Percentiles rank a stretch among this genome's conserved stretches.
Conservation (phyloP, 192 early-diverging fungal genomes). For the Backusella psychrophila region DNA sequence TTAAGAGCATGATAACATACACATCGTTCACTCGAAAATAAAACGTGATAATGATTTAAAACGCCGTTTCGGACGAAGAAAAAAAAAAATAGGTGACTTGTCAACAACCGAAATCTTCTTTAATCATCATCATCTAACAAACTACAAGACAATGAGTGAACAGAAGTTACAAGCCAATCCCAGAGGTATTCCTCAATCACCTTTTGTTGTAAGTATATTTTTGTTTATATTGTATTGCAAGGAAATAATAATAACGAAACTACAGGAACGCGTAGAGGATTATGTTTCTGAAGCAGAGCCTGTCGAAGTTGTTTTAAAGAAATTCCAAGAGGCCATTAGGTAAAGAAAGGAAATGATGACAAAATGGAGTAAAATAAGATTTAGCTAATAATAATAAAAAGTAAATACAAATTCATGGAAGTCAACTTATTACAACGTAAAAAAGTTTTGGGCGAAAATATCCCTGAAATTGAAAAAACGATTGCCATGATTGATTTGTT, state of each 20-base stretch:
- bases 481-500: slow-evolving; percentile 84
- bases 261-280: slow-evolving; percentile 83
- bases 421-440: slow-evolving; percentile 83
- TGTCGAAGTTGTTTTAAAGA: slow-evolving; percentile 82
- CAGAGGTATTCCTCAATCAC: slow-evolving; percentile 92
- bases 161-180: slow-evolving; percentile 76
- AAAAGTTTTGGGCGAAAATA: slow-evolving; percentile 82
- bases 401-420: slow-evolving; percentile 99
- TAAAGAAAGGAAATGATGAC: slow-evolving; percentile 29
- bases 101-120: not conserved
- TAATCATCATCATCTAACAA: not conserved
- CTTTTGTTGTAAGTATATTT: slow-evolving; percentile 75
- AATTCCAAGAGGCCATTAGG: slow-evolving; percentile 90
- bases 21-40: too few relatives aligned
- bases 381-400: slow-evolving; percentile 27
- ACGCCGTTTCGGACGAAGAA: too few relatives aligned
- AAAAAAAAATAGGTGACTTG: too few relatives aligned
- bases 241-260: not conserved
- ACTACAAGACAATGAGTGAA: slow-evolving; percentile 7
- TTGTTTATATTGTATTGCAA: not conserved
- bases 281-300: slow-evolving; percentile 72
- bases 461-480: slow-evolving; percentile 96
- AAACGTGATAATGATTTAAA: too few relatives aligned
- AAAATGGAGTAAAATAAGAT: not conserved
- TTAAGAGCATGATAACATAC: too few relatives aligned